Conservation (phyloP, 2,329 filamentous ascomycete species). For the Mycosphaerella arachidis region DNA sequence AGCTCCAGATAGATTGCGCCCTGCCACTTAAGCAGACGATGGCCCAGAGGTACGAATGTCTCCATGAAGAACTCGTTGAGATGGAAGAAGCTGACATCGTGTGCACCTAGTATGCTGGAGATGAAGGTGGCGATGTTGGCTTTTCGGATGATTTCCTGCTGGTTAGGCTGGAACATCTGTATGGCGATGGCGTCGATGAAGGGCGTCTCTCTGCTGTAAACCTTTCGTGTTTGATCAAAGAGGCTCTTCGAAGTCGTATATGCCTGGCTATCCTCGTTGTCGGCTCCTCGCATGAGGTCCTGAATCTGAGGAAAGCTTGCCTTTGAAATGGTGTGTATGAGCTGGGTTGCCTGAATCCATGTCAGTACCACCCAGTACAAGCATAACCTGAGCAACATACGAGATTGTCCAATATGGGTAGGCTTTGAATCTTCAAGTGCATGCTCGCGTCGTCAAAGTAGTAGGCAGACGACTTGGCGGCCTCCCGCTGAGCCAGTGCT, state of each 20-base stretch:
- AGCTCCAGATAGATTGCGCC: conserved; percentile 59
- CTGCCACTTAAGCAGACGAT: conserved; percentile 55
- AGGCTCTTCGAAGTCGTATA: conserved; percentile 58
- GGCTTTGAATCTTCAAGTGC: conserved; percentile 54
- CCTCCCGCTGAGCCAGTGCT: conserved; percentile 10
- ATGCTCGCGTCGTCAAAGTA: conserved; percentile 40
- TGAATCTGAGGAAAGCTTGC: conserved; percentile 55
- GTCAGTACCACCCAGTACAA: conserved; percentile 3
- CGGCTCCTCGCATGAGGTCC: conserved; percentile 47
- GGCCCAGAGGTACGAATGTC: conserved; percentile 58
- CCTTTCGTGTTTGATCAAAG: conserved; percentile 60
- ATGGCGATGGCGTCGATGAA: conserved; percentile 45
- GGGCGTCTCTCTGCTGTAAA: conserved; percentile 53
- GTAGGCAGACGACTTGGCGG: conserved; percentile 20
- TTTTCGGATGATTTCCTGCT: conserved; percentile 58
- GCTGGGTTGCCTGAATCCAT: conserved; percentile 50
- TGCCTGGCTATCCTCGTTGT: conserved; percentile 48
- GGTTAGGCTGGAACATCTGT: conserved; percentile 36
- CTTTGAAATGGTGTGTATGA: conserved; percentile 54
- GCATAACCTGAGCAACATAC: conserved; percentile 36
- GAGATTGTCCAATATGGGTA: conserved; percentile 59
- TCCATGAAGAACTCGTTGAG: conserved; percentile 61
- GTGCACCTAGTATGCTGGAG: conserved; percentile 56
- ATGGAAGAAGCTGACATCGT: conserved; percentile 61
- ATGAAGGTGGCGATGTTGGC: conserved; percentile 63